phyloP scores from a whole-genome alignment of 140 eudicot genomes.

The Cichorium intybus region DNA sequence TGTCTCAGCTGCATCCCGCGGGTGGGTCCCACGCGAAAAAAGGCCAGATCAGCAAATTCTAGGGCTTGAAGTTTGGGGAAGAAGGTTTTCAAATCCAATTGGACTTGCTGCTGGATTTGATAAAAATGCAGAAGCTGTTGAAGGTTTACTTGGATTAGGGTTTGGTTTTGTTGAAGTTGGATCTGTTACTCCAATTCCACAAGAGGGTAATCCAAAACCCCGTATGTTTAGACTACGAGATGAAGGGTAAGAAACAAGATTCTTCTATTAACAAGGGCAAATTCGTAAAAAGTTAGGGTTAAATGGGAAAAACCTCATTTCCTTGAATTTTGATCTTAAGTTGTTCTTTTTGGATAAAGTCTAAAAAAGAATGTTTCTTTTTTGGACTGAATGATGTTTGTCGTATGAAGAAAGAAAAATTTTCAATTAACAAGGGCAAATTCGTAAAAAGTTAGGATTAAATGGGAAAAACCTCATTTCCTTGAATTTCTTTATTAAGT shows the following conservation, averaged over 20 bases:
- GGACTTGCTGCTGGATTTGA: conserved; percentile 99
- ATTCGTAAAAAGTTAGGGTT: background rate
- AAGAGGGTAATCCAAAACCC: conserved; percentile 97
- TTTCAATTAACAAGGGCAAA: too few relatives aligned
- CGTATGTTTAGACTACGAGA: conserved; percentile 83
- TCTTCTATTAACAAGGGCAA: background rate
- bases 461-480: too few relatives aligned
- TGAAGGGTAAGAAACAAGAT: conserved; percentile 58
- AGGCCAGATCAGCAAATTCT: conserved; percentile 75
- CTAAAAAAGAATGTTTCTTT: too few relatives aligned
- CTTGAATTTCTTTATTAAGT: too few relatives aligned
- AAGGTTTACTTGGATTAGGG: conserved; percentile 93
- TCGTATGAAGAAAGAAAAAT: too few relatives aligned
- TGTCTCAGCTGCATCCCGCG: conserved; percentile 91
- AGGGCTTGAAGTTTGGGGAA: conserved; percentile 94
- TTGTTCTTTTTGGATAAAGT: too few relatives aligned
- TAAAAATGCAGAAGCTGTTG: conserved; percentile 98
- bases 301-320: too few relatives aligned
- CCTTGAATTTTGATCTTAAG: too few relatives aligned
- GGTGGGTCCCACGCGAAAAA: conserved; percentile 97
- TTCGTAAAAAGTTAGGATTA: too few relatives aligned
- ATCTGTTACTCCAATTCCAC: conserved; percentile 94
- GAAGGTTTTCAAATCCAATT: conserved; percentile 88
- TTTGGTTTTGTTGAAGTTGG: conserved; percentile 98
- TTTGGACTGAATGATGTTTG: too few relatives aligned